Evolutionary conservation across 164 flowering plant genomes (phyloP), one percentile per base, ranked within the genome.

Genomic region (Cinnamomum chago): DNA sequence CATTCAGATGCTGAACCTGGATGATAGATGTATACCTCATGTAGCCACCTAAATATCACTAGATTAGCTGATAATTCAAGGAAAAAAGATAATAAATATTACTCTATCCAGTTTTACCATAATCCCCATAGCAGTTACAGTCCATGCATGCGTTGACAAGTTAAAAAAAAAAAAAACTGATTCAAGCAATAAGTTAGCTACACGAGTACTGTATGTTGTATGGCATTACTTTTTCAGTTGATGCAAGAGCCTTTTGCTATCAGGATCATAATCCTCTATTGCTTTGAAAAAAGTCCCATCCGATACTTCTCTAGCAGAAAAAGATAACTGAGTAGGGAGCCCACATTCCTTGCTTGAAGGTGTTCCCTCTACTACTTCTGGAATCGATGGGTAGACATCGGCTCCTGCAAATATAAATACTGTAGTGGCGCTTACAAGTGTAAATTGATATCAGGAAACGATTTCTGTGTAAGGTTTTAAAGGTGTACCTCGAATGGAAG

Each of bases 241-340:
- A 81, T 94, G 74, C 81, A 91, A 79, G 3, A 92, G 84, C 78
- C 97, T 89, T 85, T 92, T 83, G 87, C 90, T 91, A 79, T 92
- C 98, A 33, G 97, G 92, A 82, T 95, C 99, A 87, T 90, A 95
- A 83, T 91, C 97, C 79, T 91, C 89, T 68, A 92, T 95, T 71
- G 98, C 90, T 84, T 86, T 95, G 86, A 92, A 95, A 70, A 95
- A 82, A 50, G 99, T 91, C 62, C 99, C 99, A 85, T 95, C 99
- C 25, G 98, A 73, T 68, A 91, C 71, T 86, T 95, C 98, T 74
- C 94, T 90, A 70, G 99, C 99, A 73, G 97, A 89, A 81, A 95
- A 95, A 67, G 99, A 94, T 75, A 95, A 79, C 80, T 84, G 98
- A 70, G 89, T 84, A 50, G 99, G 97, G 13, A 91, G 87, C 72